Conservation (phyloP, 768 basidiomycete species). For the Lactarius sp. region DNA sequence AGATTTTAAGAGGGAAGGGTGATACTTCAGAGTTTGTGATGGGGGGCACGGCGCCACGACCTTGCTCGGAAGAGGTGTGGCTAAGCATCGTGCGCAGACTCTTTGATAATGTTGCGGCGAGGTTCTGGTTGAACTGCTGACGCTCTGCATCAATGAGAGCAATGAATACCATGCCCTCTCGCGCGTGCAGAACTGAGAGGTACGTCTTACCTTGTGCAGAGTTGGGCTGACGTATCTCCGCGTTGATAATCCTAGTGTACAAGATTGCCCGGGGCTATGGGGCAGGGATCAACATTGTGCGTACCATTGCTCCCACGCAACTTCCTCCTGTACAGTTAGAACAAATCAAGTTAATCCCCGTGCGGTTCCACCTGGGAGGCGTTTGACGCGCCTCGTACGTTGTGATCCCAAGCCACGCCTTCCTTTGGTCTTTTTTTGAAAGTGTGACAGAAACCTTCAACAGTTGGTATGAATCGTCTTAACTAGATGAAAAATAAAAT, state of each 20-base stretch:
- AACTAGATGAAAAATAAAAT: background rate
- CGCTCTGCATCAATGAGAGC: conserved; percentile 34
- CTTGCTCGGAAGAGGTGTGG: conserved; percentile 74
- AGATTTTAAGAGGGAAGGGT: conserved; percentile 72
- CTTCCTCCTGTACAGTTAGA: conserved; percentile 53
- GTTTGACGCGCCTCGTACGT: conserved; percentile 37
- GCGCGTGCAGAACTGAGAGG: background rate
- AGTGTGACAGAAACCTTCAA: conserved; percentile 65
- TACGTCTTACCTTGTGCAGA: conserved; percentile 49
- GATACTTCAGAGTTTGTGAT: conserved; percentile 73
- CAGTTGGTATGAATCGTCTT: background rate
- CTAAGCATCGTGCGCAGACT: conserved; percentile 66
- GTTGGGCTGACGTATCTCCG: conserved; percentile 69
- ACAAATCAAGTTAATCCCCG: background rate
- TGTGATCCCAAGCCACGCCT: conserved; percentile 66
- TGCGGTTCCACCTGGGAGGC: background rate
- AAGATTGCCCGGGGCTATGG: background rate
- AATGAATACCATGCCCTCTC: background rate
- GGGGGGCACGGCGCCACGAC: conserved; percentile 67
- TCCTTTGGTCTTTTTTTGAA: conserved; percentile 71
- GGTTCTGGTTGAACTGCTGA: conserved; percentile 50
- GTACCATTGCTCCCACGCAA: conserved; percentile 86
- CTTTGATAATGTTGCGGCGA: conserved; percentile 58
- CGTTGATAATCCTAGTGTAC: conserved; percentile 64
- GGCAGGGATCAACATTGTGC: conserved; percentile 5